phyloP scores from a whole-genome alignment of 2,329 filamentous ascomycete genomes.

The Ilyonectria destructans region DNA sequence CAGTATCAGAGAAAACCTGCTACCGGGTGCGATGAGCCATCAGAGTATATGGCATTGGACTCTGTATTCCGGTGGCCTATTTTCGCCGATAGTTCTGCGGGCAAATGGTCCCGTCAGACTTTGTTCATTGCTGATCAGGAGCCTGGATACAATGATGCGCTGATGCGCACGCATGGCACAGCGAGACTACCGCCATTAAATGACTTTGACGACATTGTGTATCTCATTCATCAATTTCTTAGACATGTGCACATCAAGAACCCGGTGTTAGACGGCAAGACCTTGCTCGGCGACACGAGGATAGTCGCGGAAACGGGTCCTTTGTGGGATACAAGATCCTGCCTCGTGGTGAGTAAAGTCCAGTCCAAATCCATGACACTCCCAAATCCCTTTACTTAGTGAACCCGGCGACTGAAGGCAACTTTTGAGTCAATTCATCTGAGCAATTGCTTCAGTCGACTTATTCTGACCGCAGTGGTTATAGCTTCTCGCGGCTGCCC shows the following conservation, averaged over 20 bases:
- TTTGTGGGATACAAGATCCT: conserved; percentile 17
- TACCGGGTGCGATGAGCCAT: not conserved
- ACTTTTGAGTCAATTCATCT: not conserved
- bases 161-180: not conserved
- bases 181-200: conserved; percentile 7
- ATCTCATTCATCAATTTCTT: conserved; percentile 22
- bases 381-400: not conserved
- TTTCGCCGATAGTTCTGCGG: conserved; percentile 16
- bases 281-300: conserved; percentile 13
- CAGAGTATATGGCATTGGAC: conserved; percentile 18
- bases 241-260: conserved; percentile 28
- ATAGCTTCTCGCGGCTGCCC: conserved; percentile 29
- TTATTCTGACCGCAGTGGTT: not conserved
- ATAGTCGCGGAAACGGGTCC: conserved; percentile 19
- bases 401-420: too few species aligned
- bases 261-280: conserved; percentile 25
- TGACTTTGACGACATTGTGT: conserved; percentile 18
- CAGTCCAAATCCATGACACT: not conserved
- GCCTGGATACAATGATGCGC: not conserved
- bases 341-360: conserved; percentile 12
- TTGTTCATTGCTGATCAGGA: conserved; percentile 20
- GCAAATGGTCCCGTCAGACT: conserved; percentile 3
- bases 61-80: conserved; percentile 20
- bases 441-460: too few species aligned
- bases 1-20: not conserved